phyloP scores from a whole-genome alignment of 2,329 filamentous ascomycete species.

The Aspergillaceae sp. region DNA sequence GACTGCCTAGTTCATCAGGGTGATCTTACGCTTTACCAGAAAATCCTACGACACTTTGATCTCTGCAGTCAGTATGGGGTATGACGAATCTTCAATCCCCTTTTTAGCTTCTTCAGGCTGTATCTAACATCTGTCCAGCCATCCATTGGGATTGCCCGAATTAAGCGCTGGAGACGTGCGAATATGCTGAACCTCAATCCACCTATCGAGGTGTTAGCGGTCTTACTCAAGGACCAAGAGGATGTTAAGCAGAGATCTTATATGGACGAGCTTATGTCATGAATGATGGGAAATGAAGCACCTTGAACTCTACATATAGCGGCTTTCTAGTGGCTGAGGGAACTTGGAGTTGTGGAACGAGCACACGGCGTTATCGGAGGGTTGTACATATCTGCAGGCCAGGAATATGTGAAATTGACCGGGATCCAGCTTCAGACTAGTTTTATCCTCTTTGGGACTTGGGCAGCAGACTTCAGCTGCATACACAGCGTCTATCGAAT shows the following conservation, averaged over 20 bases:
- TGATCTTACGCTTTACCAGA: constrained; percentile 64
- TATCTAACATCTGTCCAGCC: constrained; percentile 48
- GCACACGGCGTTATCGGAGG: constrained; percentile 3
- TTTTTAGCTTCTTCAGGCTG: not conserved
- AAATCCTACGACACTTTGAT: constrained; percentile 85
- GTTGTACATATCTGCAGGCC: constrained; percentile 5
- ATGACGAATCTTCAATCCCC: constrained; percentile 37
- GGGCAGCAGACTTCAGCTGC: no score
- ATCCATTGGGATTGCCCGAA: constrained; percentile 72
- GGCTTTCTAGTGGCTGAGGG: not conserved
- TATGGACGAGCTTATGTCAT: constrained; percentile 39
- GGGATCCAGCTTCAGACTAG: no score
- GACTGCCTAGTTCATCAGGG: constrained; percentile 60
- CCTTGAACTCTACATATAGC: not conserved
- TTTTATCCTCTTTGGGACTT: no score
- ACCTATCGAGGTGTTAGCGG: constrained; percentile 80
- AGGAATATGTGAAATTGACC: not conserved
- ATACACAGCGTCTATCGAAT: no score
- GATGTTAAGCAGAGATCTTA: constrained; percentile 55
- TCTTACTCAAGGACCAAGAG: constrained; percentile 58
- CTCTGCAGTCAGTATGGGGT: constrained; percentile 86
- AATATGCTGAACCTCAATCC: constrained; percentile 74
- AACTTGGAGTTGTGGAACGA: constrained; percentile 5
- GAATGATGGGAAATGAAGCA: constrained; percentile 3
- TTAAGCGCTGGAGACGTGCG: constrained; percentile 82